Base-by-base conservation (phyloP, 2,329 filamentous ascomycete genomes). In the Botrytis pseudocinerea region DNA sequence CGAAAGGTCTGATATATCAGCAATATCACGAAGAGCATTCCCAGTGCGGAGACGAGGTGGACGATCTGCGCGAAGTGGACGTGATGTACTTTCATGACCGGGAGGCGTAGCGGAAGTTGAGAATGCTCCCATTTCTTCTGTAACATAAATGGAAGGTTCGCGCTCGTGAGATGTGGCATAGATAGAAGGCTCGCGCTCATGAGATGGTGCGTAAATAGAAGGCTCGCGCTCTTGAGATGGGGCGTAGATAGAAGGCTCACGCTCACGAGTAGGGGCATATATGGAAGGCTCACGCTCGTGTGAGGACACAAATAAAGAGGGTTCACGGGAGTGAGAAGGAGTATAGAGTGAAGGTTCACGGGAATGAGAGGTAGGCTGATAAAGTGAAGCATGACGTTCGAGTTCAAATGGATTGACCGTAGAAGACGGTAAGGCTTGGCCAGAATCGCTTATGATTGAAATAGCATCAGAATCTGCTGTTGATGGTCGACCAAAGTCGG, bases 361-460 rank as follows among this genome's bases (percentile, higher is more conserved):
- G 14, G 68, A 72, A 51, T 71, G 78, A 7, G 83, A 80, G 18
- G 82, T 48, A 60, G 83, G 78, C 64, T 79, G 82, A 75, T 89
- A 88, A 1, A 89, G 81, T 1, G 88, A 90, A 1, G 87, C 83
- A 76, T 90, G 89, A n/a, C 87, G 85, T 79, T 91, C 89, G 5
- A 91, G 83, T 71, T 90, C 88, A 73, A 91, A 91, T 0, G 89
- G 88, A 76, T 89, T 88, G 2, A 83, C 85, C 20, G 85, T 83
- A 40, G 87, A 85, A 46, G 87, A 80, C 73, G 90, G 87, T 0
- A 88, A 75, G 65, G 87, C 88, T 16, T 85, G 84, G 22, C 89
- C 82, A 0, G 89, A 90, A 78, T 77, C 76, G 69, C 88, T 88
- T 12, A 85, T 84, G 18, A 89, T 82, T 0, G 89, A 91, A 78